Evolutionary conservation across 2,329 filamentous ascomycete species (phyloP), one percentile per base, ranked within the genome.

Genomic region (Stromatinia cepivora): DNA sequence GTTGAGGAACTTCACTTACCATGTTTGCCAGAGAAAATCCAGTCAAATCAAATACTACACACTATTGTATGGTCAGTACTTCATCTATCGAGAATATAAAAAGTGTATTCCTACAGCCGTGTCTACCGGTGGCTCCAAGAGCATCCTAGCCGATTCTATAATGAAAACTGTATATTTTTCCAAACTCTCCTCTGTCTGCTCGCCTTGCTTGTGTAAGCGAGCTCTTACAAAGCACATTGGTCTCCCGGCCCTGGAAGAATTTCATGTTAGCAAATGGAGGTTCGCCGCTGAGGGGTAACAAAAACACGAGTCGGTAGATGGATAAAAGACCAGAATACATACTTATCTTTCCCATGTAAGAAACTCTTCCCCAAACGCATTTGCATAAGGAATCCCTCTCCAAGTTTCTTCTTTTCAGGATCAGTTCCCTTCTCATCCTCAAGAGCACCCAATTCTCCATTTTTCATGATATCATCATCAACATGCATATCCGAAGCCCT

Each of bases 21-120:
- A 99, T 98, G 81, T 99, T 99, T 22, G 94, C 90, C 82, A 98
- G 85, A 25, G 91, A 92, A 79, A 98, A 98, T 72, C 90, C 88
- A 10, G 92, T 97, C 92, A 99, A 94, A 79, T 99, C 95, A 77
- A 99, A 99, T 59, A 99, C 82, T 72, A 99, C 88, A 54, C 92
- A 95, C 92, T 97, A 70, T 10, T 63, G 57, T 31, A 48, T 20
- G 45, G 69, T 54, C 71, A 69, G 54, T 39, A 34, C 31, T 22
- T 50, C 34, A 10, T 52, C 3, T 50, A 25, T 15, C 42, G 22
- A 20, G 42, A 25, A 25, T 13, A 36, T 50, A 4, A 8, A 17
- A 48, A 25, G 5, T 20, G 13, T 3, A 20, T 25, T 86, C 92
- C 84, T 85, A 96, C 93, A 70, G 94, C 95, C 70, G 95, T 99